Evolutionary conservation across 768 basidiomycete species (phyloP).

Genomic region (Hericium coralloides): DNA sequence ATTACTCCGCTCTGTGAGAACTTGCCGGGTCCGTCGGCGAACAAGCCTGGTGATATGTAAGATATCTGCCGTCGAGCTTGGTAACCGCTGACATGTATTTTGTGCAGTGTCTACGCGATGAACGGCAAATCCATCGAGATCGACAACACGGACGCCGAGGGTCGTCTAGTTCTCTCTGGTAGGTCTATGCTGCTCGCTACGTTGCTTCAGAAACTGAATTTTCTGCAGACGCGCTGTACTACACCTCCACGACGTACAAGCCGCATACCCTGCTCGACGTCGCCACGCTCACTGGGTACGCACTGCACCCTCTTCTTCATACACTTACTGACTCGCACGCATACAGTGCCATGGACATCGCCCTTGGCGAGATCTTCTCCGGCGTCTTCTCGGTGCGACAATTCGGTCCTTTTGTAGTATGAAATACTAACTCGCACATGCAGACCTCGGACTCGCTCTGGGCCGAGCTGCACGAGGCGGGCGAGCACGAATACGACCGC

Average conservation of each 20-base stretch:
- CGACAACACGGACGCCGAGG: constrained; percentile 84
- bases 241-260: constrained; percentile 66
- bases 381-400: constrained; percentile 66
- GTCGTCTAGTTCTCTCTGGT: constrained; percentile 69
- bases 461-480: constrained; percentile 58
- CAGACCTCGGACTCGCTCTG: constrained; percentile 73
- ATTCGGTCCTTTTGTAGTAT: not conserved
- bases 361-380: constrained; percentile 67
- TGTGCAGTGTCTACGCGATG: constrained; percentile 66
- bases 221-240: constrained; percentile 68
- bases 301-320: constrained; percentile 2
- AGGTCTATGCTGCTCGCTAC: constrained; percentile 7
- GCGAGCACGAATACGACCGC: constrained; percentile 66
- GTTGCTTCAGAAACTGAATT: not conserved
- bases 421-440: not conserved
- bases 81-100: not conserved
- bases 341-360: constrained; percentile 55
- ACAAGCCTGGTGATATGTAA: constrained; percentile 80
- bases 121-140: constrained; percentile 83
- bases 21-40: constrained; percentile 61
- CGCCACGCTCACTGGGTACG: constrained; percentile 75
- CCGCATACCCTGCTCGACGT: constrained; percentile 81
- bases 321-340: not conserved
- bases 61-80: not conserved
- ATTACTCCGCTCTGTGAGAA: constrained; percentile 77